Base-by-base conservation (phyloP, 257 asterid species). In the Prunella vulgaris region DNA sequence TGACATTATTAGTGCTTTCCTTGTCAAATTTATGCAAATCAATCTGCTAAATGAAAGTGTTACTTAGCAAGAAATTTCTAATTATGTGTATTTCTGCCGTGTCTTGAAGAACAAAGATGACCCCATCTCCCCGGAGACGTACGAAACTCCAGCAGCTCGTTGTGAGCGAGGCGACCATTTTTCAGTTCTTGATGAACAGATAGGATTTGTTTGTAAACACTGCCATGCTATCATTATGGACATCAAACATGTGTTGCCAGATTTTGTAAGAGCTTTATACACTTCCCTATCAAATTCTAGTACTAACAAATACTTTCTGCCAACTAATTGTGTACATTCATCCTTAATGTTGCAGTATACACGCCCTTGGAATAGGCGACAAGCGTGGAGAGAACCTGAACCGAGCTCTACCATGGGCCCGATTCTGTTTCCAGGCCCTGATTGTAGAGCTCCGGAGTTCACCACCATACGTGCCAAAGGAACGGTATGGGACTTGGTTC, bases 401-500 rank as follows among this genome's bases (percentile, higher is more conserved):
- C 69, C 58, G 17, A 5, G 30, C 69, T 20, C 74, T 3, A 15
- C 32, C 53, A 12, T 22, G 3, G 71, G 28, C 7, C 63, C 67
- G 18, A n/a, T 87, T 42, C 37, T 73, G 7, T 59, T 81, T 14
- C 71, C 14, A 21, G 79, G 72, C 32, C 13, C 78, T n/a, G 71
- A 74, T 10, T 5, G 30, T 15, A 59, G 48, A n/a, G 13, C 46
- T 27, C 60, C 63, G 5, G 32, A 22, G 3, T 12, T 75, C 33
- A 5, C 35, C 33, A 5, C 35, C 7, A 9, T 1, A 21, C 60
- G 12, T 40, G 33, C 52, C 20, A 53, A 64, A 63, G 95, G 88
- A 44, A 82, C 93, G 0, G 93, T 88, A 25, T 84, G 96, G 95
- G 86, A 87, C 42, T 53, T 85, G 32, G 74, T 93, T 27, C 81